Evolutionary conservation across 306 rosid genomes (phyloP), one percentile per base, ranked within the genome.

Genomic region (Citrullus colocynthis): DNA sequence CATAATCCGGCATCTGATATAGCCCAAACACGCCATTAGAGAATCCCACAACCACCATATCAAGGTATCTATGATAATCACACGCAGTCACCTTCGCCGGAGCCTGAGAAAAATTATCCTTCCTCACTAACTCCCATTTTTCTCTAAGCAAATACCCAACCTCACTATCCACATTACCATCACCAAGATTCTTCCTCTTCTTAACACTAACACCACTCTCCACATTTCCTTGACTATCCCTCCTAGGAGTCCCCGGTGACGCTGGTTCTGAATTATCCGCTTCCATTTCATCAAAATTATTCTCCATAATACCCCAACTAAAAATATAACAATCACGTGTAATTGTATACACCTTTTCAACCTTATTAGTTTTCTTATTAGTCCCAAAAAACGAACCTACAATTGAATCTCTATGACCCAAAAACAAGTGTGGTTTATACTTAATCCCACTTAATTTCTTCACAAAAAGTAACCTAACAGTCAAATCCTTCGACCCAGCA

Each of bases 1-100:
- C 96, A 24, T 92, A 95, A 74, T 95, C 99, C 5, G 97, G 97
- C 96, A 95, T 88, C 82, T 89, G 97, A 87, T 95, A 92, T 81
- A 95, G 66, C 83, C 87, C 97, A 77, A 95, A 95, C 18, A 86
- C 90, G 5, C 99, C 99, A 81, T 88, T 95, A 0, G 97, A 88
- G 82, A 89, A 95, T 49, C 99, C 93, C 61, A 87, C 95, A 74
- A 95, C 97, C 60, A 90, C 73, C 93, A 92, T 84, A 51, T 92
- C 95, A 74, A 92, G 83, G 63, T 87, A 95, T 78, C 85, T 83
- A 75, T 92, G 97, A 84, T 89, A 95, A 87, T 95, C 97, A 67
- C 99, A 90, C 0, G 97, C 88, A 0, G 97, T 83, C 73, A 89
- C 51, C 84, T 82, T 95, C 0, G 91, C 87, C 0, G 84, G 85